phyloP scores from a whole-genome alignment of 2,329 filamentous ascomycete species.

The Ophiocordyceps camponoti-leonardi region DNA sequence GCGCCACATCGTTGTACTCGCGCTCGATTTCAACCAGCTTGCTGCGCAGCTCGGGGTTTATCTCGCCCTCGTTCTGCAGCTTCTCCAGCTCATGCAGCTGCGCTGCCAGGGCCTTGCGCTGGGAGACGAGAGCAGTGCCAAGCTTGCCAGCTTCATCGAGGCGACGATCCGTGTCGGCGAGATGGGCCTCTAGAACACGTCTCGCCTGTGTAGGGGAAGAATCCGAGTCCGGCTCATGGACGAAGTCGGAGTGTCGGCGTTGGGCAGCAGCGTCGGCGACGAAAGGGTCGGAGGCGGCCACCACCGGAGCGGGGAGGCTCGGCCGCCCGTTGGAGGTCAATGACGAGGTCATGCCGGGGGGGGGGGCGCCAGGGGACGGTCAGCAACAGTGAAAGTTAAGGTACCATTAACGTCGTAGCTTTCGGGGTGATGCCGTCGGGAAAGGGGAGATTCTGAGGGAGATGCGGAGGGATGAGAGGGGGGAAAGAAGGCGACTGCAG shows the following conservation, averaged over 20 bases:
- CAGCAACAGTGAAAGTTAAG: not conserved
- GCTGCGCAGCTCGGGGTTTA: conserved; percentile 66
- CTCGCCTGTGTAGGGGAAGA: conserved; percentile 76
- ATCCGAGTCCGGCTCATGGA: conserved; percentile 58
- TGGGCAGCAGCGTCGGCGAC: conserved; percentile 29
- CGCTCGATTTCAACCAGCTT: conserved; percentile 77
- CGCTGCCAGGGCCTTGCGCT: conserved; percentile 68
- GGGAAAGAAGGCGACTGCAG: not conserved
- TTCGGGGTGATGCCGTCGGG: not conserved
- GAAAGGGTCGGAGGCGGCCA: conserved; percentile 37
- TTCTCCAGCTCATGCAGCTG: conserved; percentile 73
- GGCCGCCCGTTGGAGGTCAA: conserved; percentile 22
- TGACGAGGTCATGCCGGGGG: conserved; percentile 23
- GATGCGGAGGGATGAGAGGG: not conserved
- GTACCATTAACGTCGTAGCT: not conserved
- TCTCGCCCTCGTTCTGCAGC: conserved; percentile 56
- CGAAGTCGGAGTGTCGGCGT: conserved; percentile 69
- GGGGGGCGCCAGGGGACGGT: not conserved
- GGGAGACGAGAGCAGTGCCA: conserved; percentile 72
- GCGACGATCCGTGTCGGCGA: conserved; percentile 80
- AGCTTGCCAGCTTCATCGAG: conserved; percentile 83
- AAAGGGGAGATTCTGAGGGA: not conserved
- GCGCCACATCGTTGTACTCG: conserved; percentile 87
- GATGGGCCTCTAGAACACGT: conserved; percentile 74
- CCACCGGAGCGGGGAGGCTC: conserved; percentile 19